Evolutionary conservation across 2,329 filamentous ascomycete species (phyloP).

Genomic region (Talaromyces verruculosus): DNA sequence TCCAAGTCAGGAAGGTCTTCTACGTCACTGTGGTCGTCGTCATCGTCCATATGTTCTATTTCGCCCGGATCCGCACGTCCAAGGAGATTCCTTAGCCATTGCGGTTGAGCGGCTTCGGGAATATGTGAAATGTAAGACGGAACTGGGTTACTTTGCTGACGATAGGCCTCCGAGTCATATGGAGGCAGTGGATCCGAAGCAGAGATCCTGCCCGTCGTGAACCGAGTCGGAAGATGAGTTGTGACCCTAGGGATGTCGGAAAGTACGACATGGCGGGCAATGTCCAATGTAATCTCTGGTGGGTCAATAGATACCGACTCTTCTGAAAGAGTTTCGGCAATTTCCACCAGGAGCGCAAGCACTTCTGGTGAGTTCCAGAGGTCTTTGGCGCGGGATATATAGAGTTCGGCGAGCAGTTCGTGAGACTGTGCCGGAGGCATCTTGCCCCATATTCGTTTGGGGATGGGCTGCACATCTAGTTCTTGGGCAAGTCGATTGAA

Average conservation of each 20-base stretch:
- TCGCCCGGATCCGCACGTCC: conserved; percentile 38
- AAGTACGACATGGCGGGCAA: conserved; percentile 75
- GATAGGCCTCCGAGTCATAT: conserved; percentile 45
- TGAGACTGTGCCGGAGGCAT: conserved; percentile 65
- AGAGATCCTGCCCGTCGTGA: conserved; percentile 66
- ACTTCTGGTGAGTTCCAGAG: conserved; percentile 81
- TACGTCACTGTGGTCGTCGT: conserved; percentile 26
- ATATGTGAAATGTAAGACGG: conserved; percentile 34
- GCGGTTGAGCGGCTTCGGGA: conserved; percentile 35
- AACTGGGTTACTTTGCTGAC: conserved; percentile 36
- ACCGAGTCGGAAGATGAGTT: conserved; percentile 63
- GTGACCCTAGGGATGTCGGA: conserved; percentile 73
- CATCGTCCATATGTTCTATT: conserved; percentile 26
- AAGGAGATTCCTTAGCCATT: conserved; percentile 40
- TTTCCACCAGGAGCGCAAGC: conserved; percentile 66
- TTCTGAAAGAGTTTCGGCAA: conserved; percentile 57
- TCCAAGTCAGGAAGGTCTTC: conserved; percentile 22
- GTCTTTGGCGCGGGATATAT: conserved; percentile 73
- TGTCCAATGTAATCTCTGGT: conserved; percentile 52
- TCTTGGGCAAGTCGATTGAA: conserved; percentile 78
- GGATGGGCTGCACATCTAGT: conserved; percentile 71
- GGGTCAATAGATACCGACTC: conserved; percentile 47
- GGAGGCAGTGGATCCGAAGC: conserved; percentile 84
- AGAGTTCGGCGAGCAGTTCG: conserved; percentile 71
- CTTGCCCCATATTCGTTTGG: conserved; percentile 79